These are phyloP conservation scores for Onygenales sp. DNA, from an alignment of 2,329 filamentous ascomycete genomes.

Conservation along the genomic window DNA sequence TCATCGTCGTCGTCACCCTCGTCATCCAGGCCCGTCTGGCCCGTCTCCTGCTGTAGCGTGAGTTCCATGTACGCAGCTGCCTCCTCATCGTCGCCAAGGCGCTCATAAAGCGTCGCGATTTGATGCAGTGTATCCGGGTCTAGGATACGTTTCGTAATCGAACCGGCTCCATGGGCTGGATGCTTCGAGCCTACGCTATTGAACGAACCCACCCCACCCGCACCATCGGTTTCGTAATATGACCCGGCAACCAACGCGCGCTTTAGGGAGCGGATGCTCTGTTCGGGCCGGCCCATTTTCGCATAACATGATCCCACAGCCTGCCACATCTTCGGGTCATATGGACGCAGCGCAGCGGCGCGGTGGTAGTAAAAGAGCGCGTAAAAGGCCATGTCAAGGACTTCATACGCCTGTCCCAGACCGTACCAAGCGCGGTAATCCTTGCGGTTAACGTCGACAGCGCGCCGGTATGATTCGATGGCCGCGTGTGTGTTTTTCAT, in stretches of 20 bases:
- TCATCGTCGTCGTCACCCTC: conserved; percentile 25
- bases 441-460: conserved; percentile 89
- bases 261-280: conserved; percentile 92
- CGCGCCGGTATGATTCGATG: conserved; percentile 90
- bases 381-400: conserved; percentile 96
- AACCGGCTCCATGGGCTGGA: conserved; percentile 21
- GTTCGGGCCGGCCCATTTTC: conserved; percentile 75
- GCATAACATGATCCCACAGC: conserved; percentile 87
- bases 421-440: conserved; percentile 99
- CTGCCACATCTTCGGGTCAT: conserved; percentile 98
- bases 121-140: conserved; percentile 87
- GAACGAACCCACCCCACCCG: conserved; percentile 17
- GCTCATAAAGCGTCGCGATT: conserved; percentile 83
- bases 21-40: conserved; percentile 38
- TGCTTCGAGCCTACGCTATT: conserved; percentile 27
- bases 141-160: conserved; percentile 41
- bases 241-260: conserved; percentile 80
- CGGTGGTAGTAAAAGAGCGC: conserved; percentile 97
- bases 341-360: conserved; percentile 82
- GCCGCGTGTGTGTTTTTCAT: conserved; percentile 97
- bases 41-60: conserved; percentile 84
- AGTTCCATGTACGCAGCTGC: conserved; percentile 93
- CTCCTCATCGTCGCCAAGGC: conserved; percentile 65
- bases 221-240: conserved; percentile 60
- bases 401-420: conserved; percentile 91